Evolutionary conservation across 2,329 filamentous ascomycete species (phyloP).

Genomic region (Cladosporium sp.): DNA sequence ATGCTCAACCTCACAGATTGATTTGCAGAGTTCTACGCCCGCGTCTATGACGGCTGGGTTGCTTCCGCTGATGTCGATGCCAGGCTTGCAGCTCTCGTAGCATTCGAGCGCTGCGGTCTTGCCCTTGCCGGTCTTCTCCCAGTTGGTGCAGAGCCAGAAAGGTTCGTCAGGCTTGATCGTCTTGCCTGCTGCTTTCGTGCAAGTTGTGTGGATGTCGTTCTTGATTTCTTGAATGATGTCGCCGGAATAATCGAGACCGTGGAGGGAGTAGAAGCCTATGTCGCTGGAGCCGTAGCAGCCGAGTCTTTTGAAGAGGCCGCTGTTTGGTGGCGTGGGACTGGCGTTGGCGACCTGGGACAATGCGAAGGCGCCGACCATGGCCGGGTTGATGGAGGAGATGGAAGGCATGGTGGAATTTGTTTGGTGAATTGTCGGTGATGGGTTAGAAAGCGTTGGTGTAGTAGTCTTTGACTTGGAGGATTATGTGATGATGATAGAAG

Average conservation of each 20-base stretch:
- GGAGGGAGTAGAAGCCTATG: neutral
- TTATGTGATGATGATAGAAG: conserved; percentile 1
- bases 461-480: neutral
- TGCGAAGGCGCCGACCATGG: conserved; percentile 1
- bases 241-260: conserved; percentile 1
- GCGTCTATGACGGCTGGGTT: conserved; percentile 3
- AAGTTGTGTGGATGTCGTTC: conserved; percentile 5
- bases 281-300: conserved; percentile 5
- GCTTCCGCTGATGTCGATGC: conserved; percentile 3
- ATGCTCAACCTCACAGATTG: conserved; percentile 2
- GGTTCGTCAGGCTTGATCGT: conserved; percentile 3
- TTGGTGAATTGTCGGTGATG: neutral
- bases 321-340: neutral
- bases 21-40: neutral
- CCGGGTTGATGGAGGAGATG: conserved; percentile 1
- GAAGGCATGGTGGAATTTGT: conserved; percentile 2
- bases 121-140: conserved; percentile 3
- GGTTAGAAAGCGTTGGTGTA: neutral
- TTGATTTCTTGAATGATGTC: conserved; percentile 1
- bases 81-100: conserved; percentile 7
- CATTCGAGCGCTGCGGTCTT: neutral
- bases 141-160: conserved; percentile 7
- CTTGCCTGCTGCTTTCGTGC: conserved; percentile 5
- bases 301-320: conserved; percentile 6
- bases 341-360: neutral